Conservation (phyloP, 148 eudicot species). For the Mesembryanthemum crystallinum region DNA sequence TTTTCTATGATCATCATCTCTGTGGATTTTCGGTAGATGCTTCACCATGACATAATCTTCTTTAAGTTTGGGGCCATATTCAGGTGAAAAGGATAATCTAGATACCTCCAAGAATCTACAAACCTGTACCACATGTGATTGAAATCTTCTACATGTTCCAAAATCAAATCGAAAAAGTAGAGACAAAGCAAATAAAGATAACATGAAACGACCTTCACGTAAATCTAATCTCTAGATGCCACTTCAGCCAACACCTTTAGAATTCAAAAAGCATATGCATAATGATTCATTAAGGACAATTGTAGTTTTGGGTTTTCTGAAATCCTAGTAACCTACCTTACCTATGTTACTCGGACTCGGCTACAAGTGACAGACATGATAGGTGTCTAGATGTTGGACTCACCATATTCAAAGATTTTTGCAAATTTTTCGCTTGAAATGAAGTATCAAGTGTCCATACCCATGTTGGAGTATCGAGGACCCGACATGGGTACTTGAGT, state of each 20-base stretch:
- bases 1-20: constrained; percentile 51
- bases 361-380: too few relatives aligned
- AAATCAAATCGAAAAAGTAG: neutral
- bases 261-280: too few relatives aligned
- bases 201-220: neutral
- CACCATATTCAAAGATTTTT: too few relatives aligned
- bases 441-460: too few relatives aligned
- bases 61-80: constrained; percentile 95
- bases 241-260: neutral
- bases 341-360: too few relatives aligned
- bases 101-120: constrained; percentile 97
- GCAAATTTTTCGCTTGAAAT: too few relatives aligned
- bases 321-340: too few relatives aligned
- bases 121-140: constrained; percentile 47
- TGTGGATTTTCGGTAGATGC: constrained; percentile 77
- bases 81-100: constrained; percentile 84
- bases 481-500: too few relatives aligned
- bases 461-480: too few relatives aligned
- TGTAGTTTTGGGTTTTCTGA: too few relatives aligned
- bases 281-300: too few relatives aligned
- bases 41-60: constrained; percentile 92
- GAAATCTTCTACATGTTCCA: constrained; percentile 5
- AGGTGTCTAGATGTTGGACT: too few relatives aligned
- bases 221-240: neutral
- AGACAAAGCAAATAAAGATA: neutral